Conservation (phyloP, 169 alveolate species). For the Besnoitia besnoiti region DNA sequence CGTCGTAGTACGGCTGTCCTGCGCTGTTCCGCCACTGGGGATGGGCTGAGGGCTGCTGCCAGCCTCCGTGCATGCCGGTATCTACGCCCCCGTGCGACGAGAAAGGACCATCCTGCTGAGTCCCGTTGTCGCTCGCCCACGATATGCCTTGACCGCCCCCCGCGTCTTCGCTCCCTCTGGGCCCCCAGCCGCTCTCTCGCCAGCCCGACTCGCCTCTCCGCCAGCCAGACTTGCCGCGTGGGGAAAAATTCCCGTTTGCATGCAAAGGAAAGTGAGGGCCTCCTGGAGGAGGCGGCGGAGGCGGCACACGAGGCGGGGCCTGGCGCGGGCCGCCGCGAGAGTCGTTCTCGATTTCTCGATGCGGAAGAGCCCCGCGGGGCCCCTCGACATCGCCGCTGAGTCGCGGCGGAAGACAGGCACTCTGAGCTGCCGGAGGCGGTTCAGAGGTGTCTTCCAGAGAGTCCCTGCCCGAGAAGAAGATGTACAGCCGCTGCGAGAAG, state of each 20-base stretch:
- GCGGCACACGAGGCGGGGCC: not conserved
- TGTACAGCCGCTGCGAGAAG: constrained; percentile 59
- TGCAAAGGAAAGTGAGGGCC: not conserved
- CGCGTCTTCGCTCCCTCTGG: not conserved
- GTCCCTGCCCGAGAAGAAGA: constrained; percentile 26
- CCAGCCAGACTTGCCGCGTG: no score
- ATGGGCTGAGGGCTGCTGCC: no score
- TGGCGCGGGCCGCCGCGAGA: not conserved
- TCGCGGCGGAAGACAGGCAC: not conserved
- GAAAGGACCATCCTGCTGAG: no score
- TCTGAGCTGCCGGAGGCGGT: not conserved
- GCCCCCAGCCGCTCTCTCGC: no score
- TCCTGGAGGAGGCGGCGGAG: constrained; percentile 8
- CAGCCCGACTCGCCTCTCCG: no score
- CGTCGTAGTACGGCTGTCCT: no score
- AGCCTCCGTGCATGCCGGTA: no score
- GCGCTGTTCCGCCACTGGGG: no score
- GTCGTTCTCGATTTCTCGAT: not conserved
- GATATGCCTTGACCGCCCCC: not conserved
- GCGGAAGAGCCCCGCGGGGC: not conserved
- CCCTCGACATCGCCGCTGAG: not conserved
- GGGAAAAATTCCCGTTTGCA: not conserved
- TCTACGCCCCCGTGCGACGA: no score
- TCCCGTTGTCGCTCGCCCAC: no score
- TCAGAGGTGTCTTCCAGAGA: not conserved